phyloP scores from a whole-genome alignment of 1,139 yeast genomes.

The Saccharomyces hybrid region DNA sequence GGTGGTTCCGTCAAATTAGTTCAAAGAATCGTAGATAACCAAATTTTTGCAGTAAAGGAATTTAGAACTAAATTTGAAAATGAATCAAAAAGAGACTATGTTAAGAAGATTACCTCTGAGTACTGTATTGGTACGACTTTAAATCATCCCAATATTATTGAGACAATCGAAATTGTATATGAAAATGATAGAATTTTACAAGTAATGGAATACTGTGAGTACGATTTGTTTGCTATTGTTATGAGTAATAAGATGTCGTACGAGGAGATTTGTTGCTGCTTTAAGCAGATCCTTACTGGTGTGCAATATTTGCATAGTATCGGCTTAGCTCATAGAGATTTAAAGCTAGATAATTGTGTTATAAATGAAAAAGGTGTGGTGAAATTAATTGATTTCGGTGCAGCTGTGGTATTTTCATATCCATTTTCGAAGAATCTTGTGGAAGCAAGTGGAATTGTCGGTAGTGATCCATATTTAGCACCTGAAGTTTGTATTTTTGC shows the following conservation, averaged over 20 bases:
- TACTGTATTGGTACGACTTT: conserved; percentile 90
- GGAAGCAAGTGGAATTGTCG: conserved; percentile 85
- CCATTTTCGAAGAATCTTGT: conserved; percentile 78
- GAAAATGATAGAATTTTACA: conserved; percentile 83
- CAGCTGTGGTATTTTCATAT: conserved; percentile 87
- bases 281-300: conserved; percentile 79
- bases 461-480: conserved; percentile 89
- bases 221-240: conserved; percentile 87
- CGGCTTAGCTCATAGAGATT: conserved; percentile 88
- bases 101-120: conserved; percentile 90
- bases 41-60: conserved; percentile 86
- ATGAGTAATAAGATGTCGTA: conserved; percentile 90
- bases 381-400: conserved; percentile 87
- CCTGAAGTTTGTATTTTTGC: conserved; percentile 84
- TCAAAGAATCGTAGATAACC: conserved; percentile 58
- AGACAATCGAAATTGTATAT: conserved; percentile 84
- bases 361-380: conserved; percentile 79
- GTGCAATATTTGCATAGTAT: conserved; percentile 76
- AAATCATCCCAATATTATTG: conserved; percentile 84
- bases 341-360: conserved; percentile 90
- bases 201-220: conserved; percentile 94
- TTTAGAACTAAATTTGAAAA: conserved; percentile 70
- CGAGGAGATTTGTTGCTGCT: conserved; percentile 82
- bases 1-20: conserved; percentile 87
- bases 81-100: conserved; percentile 80